phyloP scores from a whole-genome alignment of 805 yeast species.

The Saturnispora silvae region DNA sequence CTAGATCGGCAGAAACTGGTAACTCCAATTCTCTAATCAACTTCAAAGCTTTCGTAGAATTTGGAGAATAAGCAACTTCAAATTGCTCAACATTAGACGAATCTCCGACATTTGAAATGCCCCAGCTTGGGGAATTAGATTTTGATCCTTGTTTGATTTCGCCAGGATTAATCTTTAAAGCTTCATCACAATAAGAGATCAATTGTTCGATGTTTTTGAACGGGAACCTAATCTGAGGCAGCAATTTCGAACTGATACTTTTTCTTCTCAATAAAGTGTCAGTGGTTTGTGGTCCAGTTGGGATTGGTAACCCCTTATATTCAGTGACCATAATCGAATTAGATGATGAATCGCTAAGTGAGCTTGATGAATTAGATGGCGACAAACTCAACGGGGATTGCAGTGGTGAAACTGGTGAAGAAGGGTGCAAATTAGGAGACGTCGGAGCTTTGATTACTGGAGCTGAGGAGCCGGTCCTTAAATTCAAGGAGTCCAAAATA shows the following conservation, averaged over 20 bases:
- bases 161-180: slow-evolving; percentile 64
- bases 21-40: slow-evolving; percentile 28
- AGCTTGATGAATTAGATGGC: slow-evolving; percentile 9
- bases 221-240: slow-evolving; percentile 41
- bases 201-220: slow-evolving; percentile 48
- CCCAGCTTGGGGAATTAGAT: neutral
- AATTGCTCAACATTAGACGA: slow-evolving; percentile 17
- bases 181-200: slow-evolving; percentile 61
- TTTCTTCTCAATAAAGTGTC: slow-evolving; percentile 23
- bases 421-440: neutral
- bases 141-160: slow-evolving; percentile 30
- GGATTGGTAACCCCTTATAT: slow-evolving; percentile 49
- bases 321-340: slow-evolving; percentile 26
- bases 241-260: slow-evolving; percentile 31
- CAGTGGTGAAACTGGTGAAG: slow-evolving; percentile 14
- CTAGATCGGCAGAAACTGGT: slow-evolving; percentile 53
- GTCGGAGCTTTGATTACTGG: slow-evolving; percentile 6
- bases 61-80: slow-evolving; percentile 43
- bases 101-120: slow-evolving; percentile 1
- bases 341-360: slow-evolving; percentile 11
- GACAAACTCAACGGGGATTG: slow-evolving; percentile 14
- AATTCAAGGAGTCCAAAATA: slow-evolving; percentile 32
- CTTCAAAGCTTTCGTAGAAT: slow-evolving; percentile 46
- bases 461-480: slow-evolving; percentile 10
- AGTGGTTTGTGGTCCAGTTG: slow-evolving; percentile 15